phyloP scores from a whole-genome alignment of 805 yeast genomes.

The Candida methanosorbosa region DNA sequence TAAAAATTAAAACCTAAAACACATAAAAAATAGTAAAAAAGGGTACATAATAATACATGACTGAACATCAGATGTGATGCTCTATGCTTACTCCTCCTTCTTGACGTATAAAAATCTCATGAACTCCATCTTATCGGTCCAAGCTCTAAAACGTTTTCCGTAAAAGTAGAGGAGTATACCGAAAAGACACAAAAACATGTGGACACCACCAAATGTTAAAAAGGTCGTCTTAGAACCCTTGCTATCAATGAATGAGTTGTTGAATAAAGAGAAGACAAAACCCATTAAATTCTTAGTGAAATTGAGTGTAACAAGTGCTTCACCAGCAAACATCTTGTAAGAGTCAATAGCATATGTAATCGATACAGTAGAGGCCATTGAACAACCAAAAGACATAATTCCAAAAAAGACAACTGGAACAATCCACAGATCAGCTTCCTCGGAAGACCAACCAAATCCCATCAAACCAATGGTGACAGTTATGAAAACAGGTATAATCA shows the following conservation, averaged over 20 bases:
- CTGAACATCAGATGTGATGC: too few species aligned
- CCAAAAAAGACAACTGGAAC: slow-evolving; percentile 53
- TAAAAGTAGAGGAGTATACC: slow-evolving; percentile 46
- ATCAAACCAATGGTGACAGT: slow-evolving; percentile 40
- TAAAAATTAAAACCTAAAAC: neutral
- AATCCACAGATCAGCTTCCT: slow-evolving; percentile 39
- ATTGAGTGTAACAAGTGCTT: slow-evolving; percentile 48
- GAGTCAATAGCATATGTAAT: slow-evolving; percentile 53
- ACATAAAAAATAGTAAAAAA: too few species aligned
- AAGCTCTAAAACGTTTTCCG: slow-evolving; percentile 41
- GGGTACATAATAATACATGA: too few species aligned
- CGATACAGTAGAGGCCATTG: slow-evolving; percentile 53
- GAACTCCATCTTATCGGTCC: slow-evolving; percentile 41
- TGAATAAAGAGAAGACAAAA: slow-evolving; percentile 48
- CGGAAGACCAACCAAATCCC: slow-evolving; percentile 57
- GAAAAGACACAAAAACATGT: slow-evolving; percentile 36
- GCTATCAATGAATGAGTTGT: slow-evolving; percentile 32
- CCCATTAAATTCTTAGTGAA: slow-evolving; percentile 47
- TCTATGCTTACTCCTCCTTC: too few species aligned
- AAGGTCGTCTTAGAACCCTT: slow-evolving; percentile 39
- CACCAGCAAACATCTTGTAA: slow-evolving; percentile 49
- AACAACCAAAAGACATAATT: slow-evolving; percentile 49
- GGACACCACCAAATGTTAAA: slow-evolving; percentile 43
- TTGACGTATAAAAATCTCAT: slow-evolving; percentile 30
- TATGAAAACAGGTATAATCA: slow-evolving; percentile 42